phyloP scores from a whole-genome alignment of 371 early-diverging fungal genomes.

The Neoconidiobolus thromboides region DNA sequence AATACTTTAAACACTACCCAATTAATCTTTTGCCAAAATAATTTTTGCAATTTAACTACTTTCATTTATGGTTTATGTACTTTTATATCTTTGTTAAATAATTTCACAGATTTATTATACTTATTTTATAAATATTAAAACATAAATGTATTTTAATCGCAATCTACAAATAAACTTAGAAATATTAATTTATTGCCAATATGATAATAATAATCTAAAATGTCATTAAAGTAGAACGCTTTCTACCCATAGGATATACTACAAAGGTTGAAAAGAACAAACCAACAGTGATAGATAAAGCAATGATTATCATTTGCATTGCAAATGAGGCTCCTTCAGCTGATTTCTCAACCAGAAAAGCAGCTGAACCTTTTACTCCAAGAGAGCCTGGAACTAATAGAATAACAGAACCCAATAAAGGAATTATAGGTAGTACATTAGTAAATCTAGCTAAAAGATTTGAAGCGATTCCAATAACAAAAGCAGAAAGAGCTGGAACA shows the following conservation, averaged over 20 bases:
- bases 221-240: conserved; percentile 33
- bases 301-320: conserved; percentile 24
- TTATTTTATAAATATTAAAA: too few relatives aligned
- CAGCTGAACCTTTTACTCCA: conserved; percentile 17
- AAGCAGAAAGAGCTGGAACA: conserved; percentile 28
- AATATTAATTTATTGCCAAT: too few relatives aligned
- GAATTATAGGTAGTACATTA: conserved; percentile 29
- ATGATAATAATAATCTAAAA: conserved; percentile 14
- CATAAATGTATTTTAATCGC: too few relatives aligned
- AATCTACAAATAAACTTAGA: too few relatives aligned
- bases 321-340: conserved; percentile 25
- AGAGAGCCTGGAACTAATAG: conserved; percentile 35
- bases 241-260: conserved; percentile 31
- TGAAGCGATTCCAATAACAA: conserved; percentile 28
- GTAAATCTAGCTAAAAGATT: conserved; percentile 28
- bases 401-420: conserved; percentile 28
- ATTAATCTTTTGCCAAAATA: too few relatives aligned
- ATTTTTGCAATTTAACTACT: too few relatives aligned
- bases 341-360: conserved; percentile 16
- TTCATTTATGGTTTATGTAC: too few relatives aligned
- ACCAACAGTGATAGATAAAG: conserved; percentile 30
- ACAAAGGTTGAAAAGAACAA: conserved; percentile 30
- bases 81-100: too few relatives aligned
- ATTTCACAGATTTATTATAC: too few relatives aligned
- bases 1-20: too few relatives aligned